phyloP scores from a whole-genome alignment of 306 rosid species.

The Malus fusca region DNA sequence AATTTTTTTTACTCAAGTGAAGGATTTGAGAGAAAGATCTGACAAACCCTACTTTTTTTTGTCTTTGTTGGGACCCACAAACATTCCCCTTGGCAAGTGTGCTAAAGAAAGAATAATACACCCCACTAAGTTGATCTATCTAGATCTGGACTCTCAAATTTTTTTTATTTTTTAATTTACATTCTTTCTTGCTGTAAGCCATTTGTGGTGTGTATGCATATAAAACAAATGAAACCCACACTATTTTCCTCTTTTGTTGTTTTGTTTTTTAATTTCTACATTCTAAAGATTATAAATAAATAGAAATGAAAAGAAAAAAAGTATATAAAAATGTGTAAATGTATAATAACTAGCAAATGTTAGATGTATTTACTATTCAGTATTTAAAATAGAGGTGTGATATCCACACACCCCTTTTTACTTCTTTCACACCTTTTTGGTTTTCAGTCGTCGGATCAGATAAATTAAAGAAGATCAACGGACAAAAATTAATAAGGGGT shows the following conservation, averaged over 20 bases:
- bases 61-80: constrained; percentile 31
- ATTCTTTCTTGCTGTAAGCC: constrained; percentile 35
- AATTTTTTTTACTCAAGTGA: neutral
- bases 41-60: constrained; percentile 26
- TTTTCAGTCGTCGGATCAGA: no score
- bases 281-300: no score
- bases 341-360: neutral
- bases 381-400: no score
- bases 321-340: no score
- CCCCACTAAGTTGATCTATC: constrained; percentile 40
- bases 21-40: constrained; percentile 25
- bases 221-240: neutral
- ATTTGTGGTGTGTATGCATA: constrained; percentile 3
- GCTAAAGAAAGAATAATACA: constrained; percentile 44
- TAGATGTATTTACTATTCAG: neutral
- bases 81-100: constrained; percentile 68
- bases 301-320: no score
- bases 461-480: no score
- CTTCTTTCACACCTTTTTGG: no score
- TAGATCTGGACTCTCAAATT: constrained; percentile 17
- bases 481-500: no score
- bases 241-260: no score
- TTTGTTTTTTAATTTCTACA: no score
- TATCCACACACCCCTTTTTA: no score
- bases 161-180: neutral